These are phyloP conservation scores for Pseudofabraea citricarpa DNA, from an alignment of 2,329 filamentous ascomycete genomes.

Conservation along the genomic window DNA sequence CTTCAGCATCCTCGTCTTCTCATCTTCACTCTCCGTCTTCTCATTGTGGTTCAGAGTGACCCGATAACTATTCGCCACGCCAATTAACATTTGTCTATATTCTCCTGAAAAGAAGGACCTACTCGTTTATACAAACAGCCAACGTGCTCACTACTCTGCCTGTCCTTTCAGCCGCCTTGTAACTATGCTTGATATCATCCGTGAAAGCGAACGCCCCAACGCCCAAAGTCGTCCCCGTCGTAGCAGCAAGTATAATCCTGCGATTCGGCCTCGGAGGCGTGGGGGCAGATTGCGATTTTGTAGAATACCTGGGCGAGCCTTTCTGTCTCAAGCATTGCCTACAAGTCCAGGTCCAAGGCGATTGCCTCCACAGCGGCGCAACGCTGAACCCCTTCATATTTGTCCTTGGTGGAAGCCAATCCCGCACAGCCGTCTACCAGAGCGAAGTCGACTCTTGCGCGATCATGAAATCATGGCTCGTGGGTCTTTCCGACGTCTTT, in stretches of 20 bases:
- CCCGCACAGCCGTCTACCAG: too few species aligned
- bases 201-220: conserved; percentile 42
- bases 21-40: conserved; percentile 53
- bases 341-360: conserved; percentile 20
- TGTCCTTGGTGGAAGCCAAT: neutral
- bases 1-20: conserved; percentile 64
- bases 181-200: conserved; percentile 71
- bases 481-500: neutral
- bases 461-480: conserved; percentile 8
- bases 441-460: neutral
- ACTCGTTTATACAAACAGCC: conserved; percentile 86
- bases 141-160: conserved; percentile 73
- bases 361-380: conserved; percentile 9
- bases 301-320: conserved; percentile 2
- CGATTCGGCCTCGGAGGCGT: conserved; percentile 10
- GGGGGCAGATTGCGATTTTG: neutral
- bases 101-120: conserved; percentile 29
- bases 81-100: neutral
- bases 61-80: conserved; percentile 63
- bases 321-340: conserved; percentile 17
- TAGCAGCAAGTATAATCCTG: conserved; percentile 14
- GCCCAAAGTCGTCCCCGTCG: conserved; percentile 20
- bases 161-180: conserved; percentile 70
- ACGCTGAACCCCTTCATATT: conserved; percentile 23
- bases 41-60: conserved; percentile 71